Evolutionary conservation across 345 rosid genomes (phyloP), one percentile per base, ranked within the genome.

Genomic region (Euphorbia lathyris): DNA sequence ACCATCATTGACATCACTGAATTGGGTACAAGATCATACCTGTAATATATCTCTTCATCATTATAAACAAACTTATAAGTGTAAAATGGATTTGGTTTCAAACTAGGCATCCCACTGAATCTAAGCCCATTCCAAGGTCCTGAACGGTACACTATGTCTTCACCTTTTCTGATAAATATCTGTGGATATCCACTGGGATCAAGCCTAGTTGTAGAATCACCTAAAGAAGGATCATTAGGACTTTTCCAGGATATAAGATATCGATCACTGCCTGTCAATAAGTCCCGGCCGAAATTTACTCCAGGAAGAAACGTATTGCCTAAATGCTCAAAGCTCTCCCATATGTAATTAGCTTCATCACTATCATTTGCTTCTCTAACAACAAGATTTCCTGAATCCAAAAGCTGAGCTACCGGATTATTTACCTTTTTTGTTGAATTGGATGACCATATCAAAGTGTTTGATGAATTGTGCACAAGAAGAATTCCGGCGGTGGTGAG

Each of bases 81-180:
- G 25, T 43, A 68, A 56, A 55, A 25, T 4, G 38, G 12, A 53
- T 66, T 50, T 4, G 60, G 56, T 55, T 43, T 60, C 56, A 76
- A 59, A 53, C 23, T n/a, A 13, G 79, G 77, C 61, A 66, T 69
- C 34, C 80, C 80, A 1, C 76, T 72, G 19, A 72, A 78, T 38
- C 56, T 26, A 23, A 75, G n/a, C 11, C 84, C 84, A 66, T 78
- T 78, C 84, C 82, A 78, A 1, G 80, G 73, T 0, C 84, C 78
- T 1, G 64, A 68, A 3, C 84, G 66, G 26, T 47, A 65, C 0
- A 17, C 23, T 9, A 57, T 51, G 4, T 0, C 12, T 5, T 25
- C n/a, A 13, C 60, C 65, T 4, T 69, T 67, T 47, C 45, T 40
- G 9, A 81, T 19, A 30, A 53, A 63, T 4, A 81, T 36, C 20